Percentiles rank a stretch among this genome's conserved stretches.
These are phyloP conservation scores for Starmera dryadoides DNA, from an alignment of 805 yeast genomes.

Conservation along the genomic window DNA sequence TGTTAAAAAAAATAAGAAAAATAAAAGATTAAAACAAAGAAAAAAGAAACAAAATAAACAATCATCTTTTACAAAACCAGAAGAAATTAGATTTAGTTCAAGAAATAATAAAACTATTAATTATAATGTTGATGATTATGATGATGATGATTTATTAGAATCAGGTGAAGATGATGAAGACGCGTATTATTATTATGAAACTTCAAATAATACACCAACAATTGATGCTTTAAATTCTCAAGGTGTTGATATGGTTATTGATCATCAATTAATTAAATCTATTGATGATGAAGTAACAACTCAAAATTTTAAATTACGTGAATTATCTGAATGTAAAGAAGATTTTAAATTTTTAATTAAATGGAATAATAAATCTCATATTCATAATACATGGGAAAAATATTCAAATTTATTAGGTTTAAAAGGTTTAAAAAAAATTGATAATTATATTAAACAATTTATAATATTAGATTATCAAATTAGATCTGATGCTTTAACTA, in stretches of 20 bases:
- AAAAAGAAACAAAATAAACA: slow-evolving; percentile 11
- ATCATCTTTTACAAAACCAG: slow-evolving; percentile 13
- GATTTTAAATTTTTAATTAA: slow-evolving; percentile 62
- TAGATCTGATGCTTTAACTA: slow-evolving; percentile 71
- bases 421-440: slow-evolving; percentile 80
- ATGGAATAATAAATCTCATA: slow-evolving; percentile 83
- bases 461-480: slow-evolving; percentile 69
- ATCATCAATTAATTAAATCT: slow-evolving; percentile 35
- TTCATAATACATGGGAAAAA: slow-evolving; percentile 92
- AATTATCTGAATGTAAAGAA: slow-evolving; percentile 46
- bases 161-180: slow-evolving; percentile 25
- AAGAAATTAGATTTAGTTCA: slow-evolving; percentile 71
- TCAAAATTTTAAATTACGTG: slow-evolving; percentile 16
- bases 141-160: slow-evolving; percentile 34
- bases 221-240: slow-evolving; percentile 20
- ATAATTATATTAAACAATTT: slow-evolving; percentile 79
- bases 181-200: slow-evolving; percentile 14
- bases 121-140: slow-evolving; percentile 64
- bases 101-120: slow-evolving; percentile 61
- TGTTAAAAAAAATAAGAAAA: slow-evolving; percentile 15
- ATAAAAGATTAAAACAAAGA: slow-evolving; percentile 15
- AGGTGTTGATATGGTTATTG: slow-evolving; percentile 43
- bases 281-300: slow-evolving; percentile 24
- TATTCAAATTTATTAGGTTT: slow-evolving; percentile 38
- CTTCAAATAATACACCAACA: slow-evolving; percentile 14